Evolutionary conservation across 306 rosid genomes (phyloP).

Genomic region (Pyrus pyrifolia): DNA sequence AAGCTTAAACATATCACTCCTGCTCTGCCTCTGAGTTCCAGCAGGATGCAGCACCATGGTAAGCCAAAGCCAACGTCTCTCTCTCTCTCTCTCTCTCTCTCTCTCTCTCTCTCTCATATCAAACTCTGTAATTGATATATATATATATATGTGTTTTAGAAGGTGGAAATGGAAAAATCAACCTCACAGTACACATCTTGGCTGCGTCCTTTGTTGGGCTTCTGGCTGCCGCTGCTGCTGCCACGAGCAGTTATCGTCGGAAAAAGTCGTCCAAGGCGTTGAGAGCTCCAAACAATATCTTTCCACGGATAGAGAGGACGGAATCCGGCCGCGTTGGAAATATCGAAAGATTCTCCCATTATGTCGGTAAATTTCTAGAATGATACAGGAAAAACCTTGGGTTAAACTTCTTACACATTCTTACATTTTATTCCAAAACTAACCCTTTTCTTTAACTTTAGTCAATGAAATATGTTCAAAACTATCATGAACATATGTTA

Average conservation of each 20-base stretch:
- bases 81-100: background rate
- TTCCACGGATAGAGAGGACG: conserved; percentile 32
- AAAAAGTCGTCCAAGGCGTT: conserved; percentile 3
- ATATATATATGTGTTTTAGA: conserved; percentile 13
- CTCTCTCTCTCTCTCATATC: background rate
- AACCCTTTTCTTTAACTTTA: too few relatives aligned
- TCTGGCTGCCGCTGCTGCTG: conserved; percentile 25
- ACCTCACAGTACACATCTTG: conserved; percentile 17
- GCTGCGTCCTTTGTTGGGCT: conserved; percentile 45
- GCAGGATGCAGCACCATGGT: conserved; percentile 27
- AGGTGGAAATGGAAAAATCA: conserved; percentile 25
- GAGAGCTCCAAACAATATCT: conserved; percentile 11
- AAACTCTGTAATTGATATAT: background rate
- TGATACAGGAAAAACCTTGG: background rate
- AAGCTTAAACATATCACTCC: background rate
- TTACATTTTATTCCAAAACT: too few relatives aligned
- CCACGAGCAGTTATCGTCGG: conserved; percentile 10
- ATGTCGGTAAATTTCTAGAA: conserved; percentile 42
- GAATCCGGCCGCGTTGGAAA: conserved; percentile 53
- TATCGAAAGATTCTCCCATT: conserved; percentile 66
- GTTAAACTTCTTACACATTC: background rate
- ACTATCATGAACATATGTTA: too few relatives aligned
- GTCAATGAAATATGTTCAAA: too few relatives aligned
- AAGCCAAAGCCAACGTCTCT: background rate
- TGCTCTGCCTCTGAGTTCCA: background rate